Conservation (phyloP, 2,329 filamentous ascomycete species). For the Xylariaceae sp. region DNA sequence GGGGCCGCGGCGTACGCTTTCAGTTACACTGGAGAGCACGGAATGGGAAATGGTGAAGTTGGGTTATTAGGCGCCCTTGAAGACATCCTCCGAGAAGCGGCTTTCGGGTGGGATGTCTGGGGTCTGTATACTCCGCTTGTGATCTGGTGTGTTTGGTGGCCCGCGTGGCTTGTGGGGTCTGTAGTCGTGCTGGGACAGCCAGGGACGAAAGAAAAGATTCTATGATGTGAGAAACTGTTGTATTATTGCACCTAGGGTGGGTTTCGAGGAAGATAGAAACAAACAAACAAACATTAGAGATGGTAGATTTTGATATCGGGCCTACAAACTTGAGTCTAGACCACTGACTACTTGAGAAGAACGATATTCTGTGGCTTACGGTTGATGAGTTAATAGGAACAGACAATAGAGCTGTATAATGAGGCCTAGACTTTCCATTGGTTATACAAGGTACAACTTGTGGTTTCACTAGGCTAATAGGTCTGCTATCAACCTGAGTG, state of each 20-base stretch:
- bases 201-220: slow-evolving; percentile 25
- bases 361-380: no score
- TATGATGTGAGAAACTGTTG: slow-evolving; percentile 10
- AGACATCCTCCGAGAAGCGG: slow-evolving; percentile 71
- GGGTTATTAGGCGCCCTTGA: slow-evolving; percentile 45
- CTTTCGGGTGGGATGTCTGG: slow-evolving; percentile 88
- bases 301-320: background rate
- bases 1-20: slow-evolving; percentile 51
- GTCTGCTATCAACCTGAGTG: no score
- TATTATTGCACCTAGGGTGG: background rate
- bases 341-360: no score
- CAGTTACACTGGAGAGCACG: background rate
- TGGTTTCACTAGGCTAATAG: no score
- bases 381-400: no score
- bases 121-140: slow-evolving; percentile 88
- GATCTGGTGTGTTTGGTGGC: slow-evolving; percentile 96
- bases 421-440: no score
- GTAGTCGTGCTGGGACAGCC: slow-evolving; percentile 57
- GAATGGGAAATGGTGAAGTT: background rate
- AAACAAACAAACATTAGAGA: background rate
- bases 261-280: no score
- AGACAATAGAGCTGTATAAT: no score
- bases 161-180: slow-evolving; percentile 78
- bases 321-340: no score
- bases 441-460: no score